Percentiles rank a stretch among this genome's conserved stretches.
phyloP scores from a whole-genome alignment of 2,329 filamentous ascomycete genomes.

The Cladosporium sp. region DNA sequence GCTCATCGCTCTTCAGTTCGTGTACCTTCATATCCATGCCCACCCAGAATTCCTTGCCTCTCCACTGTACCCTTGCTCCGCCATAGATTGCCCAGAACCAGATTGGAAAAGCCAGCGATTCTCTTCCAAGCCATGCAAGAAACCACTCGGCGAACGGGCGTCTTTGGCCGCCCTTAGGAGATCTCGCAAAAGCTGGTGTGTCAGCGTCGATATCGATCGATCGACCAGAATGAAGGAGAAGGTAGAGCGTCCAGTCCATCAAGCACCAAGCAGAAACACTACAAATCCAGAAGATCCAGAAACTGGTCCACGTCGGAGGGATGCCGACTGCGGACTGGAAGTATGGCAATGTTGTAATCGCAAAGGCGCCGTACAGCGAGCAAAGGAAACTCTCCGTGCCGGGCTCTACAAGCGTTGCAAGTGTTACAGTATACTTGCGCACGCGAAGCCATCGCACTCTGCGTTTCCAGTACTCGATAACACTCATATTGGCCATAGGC shows the following conservation, averaged over 20 bases:
- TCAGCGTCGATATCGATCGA: constrained; percentile 65
- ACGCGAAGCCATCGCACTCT: constrained; percentile 87
- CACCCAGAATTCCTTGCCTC: constrained; percentile 75
- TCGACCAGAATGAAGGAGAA: constrained; percentile 64
- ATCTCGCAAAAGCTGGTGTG: constrained; percentile 66
- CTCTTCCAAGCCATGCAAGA: constrained; percentile 75
- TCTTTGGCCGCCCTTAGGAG: constrained; percentile 40
- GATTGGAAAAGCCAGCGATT: constrained; percentile 75
- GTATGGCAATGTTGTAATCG: constrained; percentile 65
- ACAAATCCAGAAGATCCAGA: constrained; percentile 58
- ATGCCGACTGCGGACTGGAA: constrained; percentile 50
- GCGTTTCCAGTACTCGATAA: constrained; percentile 70
- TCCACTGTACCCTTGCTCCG: constrained; percentile 82
- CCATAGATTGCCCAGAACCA: constrained; percentile 87
- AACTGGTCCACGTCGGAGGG: constrained; percentile 61
- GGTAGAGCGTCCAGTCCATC: constrained; percentile 68
- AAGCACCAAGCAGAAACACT: constrained; percentile 65
- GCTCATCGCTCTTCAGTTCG: constrained; percentile 27
- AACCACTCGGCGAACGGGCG: constrained; percentile 66
- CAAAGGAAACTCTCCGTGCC: constrained; percentile 86
- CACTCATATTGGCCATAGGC: constrained; percentile 75
- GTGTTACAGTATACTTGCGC: constrained; percentile 84
- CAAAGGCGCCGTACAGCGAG: constrained; percentile 72
- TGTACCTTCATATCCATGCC: constrained; percentile 77
- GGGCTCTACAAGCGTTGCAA: constrained; percentile 86